phyloP scores from a whole-genome alignment of 2,329 filamentous ascomycete genomes.

The Aspergillus pseudonomiae region DNA sequence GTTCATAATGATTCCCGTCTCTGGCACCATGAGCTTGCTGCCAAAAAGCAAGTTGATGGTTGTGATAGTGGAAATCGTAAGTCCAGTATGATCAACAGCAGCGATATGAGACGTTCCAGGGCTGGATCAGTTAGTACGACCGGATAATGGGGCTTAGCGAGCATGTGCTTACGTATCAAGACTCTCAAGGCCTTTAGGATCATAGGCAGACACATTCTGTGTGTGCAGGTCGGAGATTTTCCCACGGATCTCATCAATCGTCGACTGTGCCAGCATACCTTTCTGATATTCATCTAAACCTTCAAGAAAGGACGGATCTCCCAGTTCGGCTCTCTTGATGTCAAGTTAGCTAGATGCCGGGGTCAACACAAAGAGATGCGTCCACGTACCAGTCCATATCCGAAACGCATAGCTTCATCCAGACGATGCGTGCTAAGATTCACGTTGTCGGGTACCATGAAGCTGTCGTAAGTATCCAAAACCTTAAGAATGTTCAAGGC shows the following conservation, averaged over 20 bases:
- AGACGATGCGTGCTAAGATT: conserved; percentile 80
- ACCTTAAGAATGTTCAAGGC: conserved; percentile 78
- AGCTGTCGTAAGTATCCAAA: conserved; percentile 72
- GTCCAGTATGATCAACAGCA: conserved; percentile 69
- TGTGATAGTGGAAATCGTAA: conserved; percentile 80
- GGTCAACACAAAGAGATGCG: background rate
- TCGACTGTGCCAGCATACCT: conserved; percentile 65
- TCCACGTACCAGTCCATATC: conserved; percentile 64
- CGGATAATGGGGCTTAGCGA: background rate
- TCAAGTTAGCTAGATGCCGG: conserved; percentile 13
- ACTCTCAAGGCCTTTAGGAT: conserved; percentile 67
- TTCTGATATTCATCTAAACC: conserved; percentile 66
- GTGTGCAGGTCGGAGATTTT: conserved; percentile 75
- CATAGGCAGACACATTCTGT: conserved; percentile 72
- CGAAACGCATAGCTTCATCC: conserved; percentile 87
- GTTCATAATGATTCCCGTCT: conserved; percentile 79
- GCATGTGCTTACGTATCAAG: conserved; percentile 59
- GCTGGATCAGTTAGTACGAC: conserved; percentile 27
- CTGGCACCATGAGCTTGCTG: conserved; percentile 73
- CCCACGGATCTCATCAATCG: conserved; percentile 61
- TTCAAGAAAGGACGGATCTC: conserved; percentile 76
- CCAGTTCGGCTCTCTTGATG: conserved; percentile 70
- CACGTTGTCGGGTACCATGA: conserved; percentile 59
- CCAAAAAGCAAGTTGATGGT: conserved; percentile 90
- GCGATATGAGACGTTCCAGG: conserved; percentile 59